Conservation (phyloP, 1,284 basidiomycete species). For the Rhodotorula sp. region DNA sequence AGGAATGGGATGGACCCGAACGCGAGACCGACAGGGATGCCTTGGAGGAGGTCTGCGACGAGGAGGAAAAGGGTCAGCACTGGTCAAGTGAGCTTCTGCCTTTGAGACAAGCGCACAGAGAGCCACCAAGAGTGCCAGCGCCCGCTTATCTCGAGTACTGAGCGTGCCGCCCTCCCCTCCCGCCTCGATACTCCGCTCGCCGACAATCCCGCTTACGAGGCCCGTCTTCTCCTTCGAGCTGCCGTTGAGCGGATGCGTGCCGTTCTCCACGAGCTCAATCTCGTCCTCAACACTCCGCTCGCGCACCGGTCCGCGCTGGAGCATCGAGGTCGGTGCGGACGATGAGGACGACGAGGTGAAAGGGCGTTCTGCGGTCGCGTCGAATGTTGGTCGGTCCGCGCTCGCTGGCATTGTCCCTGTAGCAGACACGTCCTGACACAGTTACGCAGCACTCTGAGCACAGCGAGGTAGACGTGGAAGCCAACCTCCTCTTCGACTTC, state of each 20-base stretch:
- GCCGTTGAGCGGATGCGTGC: background rate
- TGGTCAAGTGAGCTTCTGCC: no score
- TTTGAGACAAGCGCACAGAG: conserved; percentile 65
- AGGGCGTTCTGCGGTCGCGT: background rate
- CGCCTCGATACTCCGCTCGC: background rate
- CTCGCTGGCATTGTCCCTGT: no score
- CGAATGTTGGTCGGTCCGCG: background rate
- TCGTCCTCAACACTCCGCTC: conserved; percentile 27
- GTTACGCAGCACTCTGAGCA: no score
- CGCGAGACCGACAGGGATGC: conserved; percentile 77
- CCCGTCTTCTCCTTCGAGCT: background rate
- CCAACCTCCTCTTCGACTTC: no score
- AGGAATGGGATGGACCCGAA: conserved; percentile 93
- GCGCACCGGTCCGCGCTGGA: conserved; percentile 12
- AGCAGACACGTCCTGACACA: no score
- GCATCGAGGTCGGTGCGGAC: conserved; percentile 7
- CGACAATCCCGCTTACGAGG: background rate
- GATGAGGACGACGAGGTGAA: conserved; percentile 1
- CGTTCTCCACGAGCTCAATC: conserved; percentile 28
- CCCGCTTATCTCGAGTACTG: conserved; percentile 63
- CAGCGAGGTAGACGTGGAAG: no score
- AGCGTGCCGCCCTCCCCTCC: conserved; percentile 8
- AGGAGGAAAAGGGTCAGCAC: background rate
- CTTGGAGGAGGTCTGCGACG: conserved; percentile 79
- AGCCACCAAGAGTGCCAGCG: conserved; percentile 80